Evolutionary conservation across 73 alveolate genomes (phyloP).

Genomic region (Tetrahymena malaccensis): DNA sequence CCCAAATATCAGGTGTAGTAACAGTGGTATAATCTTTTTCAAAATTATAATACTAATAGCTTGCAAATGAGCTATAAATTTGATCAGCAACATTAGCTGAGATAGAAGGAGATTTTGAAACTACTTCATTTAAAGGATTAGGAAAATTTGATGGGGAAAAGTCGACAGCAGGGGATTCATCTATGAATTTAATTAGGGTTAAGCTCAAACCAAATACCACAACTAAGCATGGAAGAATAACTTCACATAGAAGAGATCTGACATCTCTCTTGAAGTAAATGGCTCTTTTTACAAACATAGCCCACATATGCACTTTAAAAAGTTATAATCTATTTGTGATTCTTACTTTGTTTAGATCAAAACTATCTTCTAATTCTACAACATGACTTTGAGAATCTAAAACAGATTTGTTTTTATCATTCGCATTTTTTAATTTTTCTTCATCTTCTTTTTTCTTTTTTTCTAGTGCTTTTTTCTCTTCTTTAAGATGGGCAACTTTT

Average conservation of each 20-base stretch:
- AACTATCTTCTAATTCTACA: slow-evolving; percentile 5
- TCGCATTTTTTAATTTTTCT: background rate
- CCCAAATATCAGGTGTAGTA: background rate
- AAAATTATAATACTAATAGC: background rate
- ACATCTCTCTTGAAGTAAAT: slow-evolving; percentile 65
- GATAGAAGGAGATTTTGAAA: background rate
- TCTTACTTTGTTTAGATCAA: slow-evolving; percentile 23
- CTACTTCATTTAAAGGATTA: background rate
- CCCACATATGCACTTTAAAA: slow-evolving; percentile 60
- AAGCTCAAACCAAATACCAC: slow-evolving; percentile 73
- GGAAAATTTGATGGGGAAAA: background rate
- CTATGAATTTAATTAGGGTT: slow-evolving; percentile 43
- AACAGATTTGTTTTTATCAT: background rate
- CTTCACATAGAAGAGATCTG: slow-evolving; percentile 74
- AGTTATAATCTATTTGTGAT: slow-evolving; percentile 8
- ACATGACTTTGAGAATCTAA: background rate
- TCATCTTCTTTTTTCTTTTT: background rate
- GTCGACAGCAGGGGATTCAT: slow-evolving; percentile 28
- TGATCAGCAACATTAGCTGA: background rate
- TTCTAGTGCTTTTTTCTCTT: slow-evolving; percentile 22
- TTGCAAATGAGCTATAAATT: background rate
- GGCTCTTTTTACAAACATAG: slow-evolving; percentile 67
- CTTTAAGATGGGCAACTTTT: slow-evolving; percentile 56
- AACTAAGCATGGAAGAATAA: slow-evolving; percentile 74
- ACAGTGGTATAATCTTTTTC: background rate